phyloP scores from a whole-genome alignment of 208 protist species.

The Leishmania arabica region DNA sequence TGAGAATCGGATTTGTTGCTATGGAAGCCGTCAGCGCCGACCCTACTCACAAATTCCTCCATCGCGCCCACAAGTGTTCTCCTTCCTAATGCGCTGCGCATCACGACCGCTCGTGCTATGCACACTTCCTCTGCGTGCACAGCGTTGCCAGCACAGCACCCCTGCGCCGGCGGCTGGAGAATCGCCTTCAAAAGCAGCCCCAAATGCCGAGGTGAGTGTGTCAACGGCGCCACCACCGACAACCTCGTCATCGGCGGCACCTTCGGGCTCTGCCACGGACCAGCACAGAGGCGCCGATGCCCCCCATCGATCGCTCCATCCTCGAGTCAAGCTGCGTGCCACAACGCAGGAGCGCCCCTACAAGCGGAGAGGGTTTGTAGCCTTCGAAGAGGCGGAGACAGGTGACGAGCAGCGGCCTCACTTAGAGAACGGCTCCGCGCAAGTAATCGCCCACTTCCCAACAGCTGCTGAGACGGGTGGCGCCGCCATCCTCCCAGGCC shows the following conservation, averaged over 20 bases:
- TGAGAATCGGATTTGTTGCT: not conserved
- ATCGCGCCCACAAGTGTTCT: not conserved
- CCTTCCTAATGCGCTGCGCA: constrained; percentile 13
- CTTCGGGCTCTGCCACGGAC: not conserved
- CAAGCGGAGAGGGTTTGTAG: constrained; percentile 21
- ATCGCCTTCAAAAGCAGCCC: not conserved
- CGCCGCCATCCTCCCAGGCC: not conserved
- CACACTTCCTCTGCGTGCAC: not conserved
- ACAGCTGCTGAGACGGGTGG: not conserved
- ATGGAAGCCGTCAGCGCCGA: not conserved
- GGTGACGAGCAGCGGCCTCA: not conserved
- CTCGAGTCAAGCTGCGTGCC: constrained; percentile 35
- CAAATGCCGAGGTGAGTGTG: not conserved
- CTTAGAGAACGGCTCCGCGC: not conserved
- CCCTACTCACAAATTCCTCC: not conserved
- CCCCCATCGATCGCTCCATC: constrained; percentile 32
- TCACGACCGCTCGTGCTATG: constrained; percentile 4
- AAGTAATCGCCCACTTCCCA: not conserved
- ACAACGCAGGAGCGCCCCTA: constrained; percentile 43
- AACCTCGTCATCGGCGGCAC: not conserved
- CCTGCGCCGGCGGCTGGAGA: not conserved
- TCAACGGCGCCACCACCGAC: not conserved
- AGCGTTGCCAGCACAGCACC: constrained; percentile 13
- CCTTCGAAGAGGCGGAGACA: constrained; percentile 6
- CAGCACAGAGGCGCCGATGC: not conserved